Percentiles rank a stretch among this genome's conserved stretches.
Conservation (phyloP, 306 rosid species). For the Medicago arabica region DNA sequence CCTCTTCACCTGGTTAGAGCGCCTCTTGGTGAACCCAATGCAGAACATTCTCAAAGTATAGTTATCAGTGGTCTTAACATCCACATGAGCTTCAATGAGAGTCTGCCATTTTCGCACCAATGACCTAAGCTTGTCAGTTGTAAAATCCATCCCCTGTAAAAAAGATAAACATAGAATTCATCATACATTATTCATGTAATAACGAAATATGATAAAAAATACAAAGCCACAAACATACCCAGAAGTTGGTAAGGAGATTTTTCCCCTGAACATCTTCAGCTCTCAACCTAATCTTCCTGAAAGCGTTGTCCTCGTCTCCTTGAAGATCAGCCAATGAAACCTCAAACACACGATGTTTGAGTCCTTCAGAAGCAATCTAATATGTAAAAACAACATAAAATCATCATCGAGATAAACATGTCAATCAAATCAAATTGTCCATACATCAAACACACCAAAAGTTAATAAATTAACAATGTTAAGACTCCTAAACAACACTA, state of each 20-base stretch:
- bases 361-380: constrained; percentile 98
- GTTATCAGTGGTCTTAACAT: constrained; percentile 89
- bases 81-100: constrained; percentile 90
- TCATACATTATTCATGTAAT: not conserved
- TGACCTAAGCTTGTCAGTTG: constrained; percentile 92
- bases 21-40: constrained; percentile 92
- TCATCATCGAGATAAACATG: not conserved
- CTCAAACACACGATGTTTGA: constrained; percentile 94
- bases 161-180: no score
- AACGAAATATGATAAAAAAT: not conserved
- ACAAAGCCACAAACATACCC: constrained; percentile 56
- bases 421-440: not conserved
- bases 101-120: constrained; percentile 93
- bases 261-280: constrained; percentile 96
- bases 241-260: constrained; percentile 88
- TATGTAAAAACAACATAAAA: not conserved
- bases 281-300: constrained; percentile 88
- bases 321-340: constrained; percentile 94
- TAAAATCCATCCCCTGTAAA: constrained; percentile 85
- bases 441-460: no score
- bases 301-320: constrained; percentile 90
- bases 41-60: constrained; percentile 86
- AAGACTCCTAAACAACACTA: not conserved
- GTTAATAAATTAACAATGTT: no score
- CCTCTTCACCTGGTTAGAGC: constrained; percentile 88